These are phyloP conservation scores for Neurospora sp. DNA, from an alignment of 495 filamentous ascomycete genomes.

Conservation along the genomic window DNA sequence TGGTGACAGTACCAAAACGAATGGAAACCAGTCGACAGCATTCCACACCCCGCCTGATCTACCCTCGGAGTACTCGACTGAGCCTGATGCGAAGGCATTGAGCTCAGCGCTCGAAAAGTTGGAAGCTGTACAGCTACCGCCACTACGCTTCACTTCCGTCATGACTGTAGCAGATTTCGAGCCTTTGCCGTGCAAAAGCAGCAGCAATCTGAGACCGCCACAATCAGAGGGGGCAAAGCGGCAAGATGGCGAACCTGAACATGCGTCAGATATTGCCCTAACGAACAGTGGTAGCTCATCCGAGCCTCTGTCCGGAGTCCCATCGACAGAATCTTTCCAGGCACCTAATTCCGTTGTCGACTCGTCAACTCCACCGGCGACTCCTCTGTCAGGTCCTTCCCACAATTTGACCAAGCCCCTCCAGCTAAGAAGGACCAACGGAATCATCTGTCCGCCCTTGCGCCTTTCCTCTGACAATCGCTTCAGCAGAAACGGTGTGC, in stretches of 20 bases:
- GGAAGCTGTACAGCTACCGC: background rate
- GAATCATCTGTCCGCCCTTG: background rate
- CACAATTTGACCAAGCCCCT: background rate
- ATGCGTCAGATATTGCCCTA: background rate
- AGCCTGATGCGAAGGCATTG: background rate
- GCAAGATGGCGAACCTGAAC: background rate
- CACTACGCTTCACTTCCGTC: constrained; percentile 6
- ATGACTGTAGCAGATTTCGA: constrained; percentile 14
- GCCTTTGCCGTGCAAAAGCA: constrained; percentile 7
- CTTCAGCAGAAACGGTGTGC: background rate
- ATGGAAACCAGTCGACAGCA: background rate
- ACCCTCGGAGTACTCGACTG: background rate
- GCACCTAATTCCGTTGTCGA: background rate
- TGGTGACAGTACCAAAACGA: background rate
- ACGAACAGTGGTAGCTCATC: background rate
- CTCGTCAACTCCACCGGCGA: background rate
- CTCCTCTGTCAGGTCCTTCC: background rate
- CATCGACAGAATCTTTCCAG: background rate
- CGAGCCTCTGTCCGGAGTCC: background rate
- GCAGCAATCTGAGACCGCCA: background rate
- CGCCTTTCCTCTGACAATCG: background rate
- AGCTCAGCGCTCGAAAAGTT: background rate
- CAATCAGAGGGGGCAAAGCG: background rate
- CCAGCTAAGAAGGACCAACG: background rate
- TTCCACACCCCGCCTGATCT: background rate